phyloP scores from a whole-genome alignment of 2,329 filamentous ascomycete species.

The Fusarium algeriense region DNA sequence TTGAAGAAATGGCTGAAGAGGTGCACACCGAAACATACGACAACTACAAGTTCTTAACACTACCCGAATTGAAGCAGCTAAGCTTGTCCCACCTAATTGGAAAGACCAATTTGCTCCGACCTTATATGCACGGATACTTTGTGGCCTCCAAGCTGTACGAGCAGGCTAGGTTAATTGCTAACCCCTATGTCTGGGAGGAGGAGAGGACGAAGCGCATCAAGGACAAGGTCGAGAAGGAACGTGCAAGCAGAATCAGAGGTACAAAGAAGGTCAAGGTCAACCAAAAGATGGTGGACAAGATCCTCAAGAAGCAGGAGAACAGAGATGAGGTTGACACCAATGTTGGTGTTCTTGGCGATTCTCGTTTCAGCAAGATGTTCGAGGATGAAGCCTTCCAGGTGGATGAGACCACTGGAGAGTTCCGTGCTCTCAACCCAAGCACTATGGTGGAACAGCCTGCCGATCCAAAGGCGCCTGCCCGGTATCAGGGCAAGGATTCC shows the following conservation, averaged over 20 bases:
- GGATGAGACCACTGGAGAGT: slow-evolving; percentile 90
- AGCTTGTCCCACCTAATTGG: slow-evolving; percentile 91
- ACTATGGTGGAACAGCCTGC: slow-evolving; percentile 64
- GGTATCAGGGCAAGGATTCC: slow-evolving; percentile 56
- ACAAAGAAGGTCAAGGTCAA: slow-evolving; percentile 99
- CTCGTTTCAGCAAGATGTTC: slow-evolving; percentile 89
- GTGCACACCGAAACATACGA: slow-evolving; percentile 87
- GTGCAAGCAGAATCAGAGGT: slow-evolving; percentile 92
- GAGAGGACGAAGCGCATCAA: slow-evolving; percentile 91
- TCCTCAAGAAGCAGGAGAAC: slow-evolving; percentile 73
- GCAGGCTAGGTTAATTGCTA: slow-evolving; percentile 90
- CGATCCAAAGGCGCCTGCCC: slow-evolving; percentile 52
- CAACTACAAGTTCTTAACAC: slow-evolving; percentile 98
- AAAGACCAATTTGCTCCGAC: slow-evolving; percentile 87
- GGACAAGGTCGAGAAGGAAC: slow-evolving; percentile 96
- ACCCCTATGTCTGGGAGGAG: slow-evolving; percentile 94
- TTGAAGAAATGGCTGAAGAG: slow-evolving; percentile 97
- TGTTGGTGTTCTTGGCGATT: slow-evolving; percentile 80
- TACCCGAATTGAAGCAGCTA: slow-evolving; percentile 85
- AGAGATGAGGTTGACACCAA: slow-evolving; percentile 68
- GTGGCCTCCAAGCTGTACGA: slow-evolving; percentile 96
- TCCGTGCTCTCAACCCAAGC: slow-evolving; percentile 89
- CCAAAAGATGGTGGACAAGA: slow-evolving; percentile 80
- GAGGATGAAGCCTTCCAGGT: slow-evolving; percentile 93
- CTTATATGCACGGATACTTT: slow-evolving; percentile 99